Base-by-base conservation (phyloP, 768 basidiomycete genomes). In the Boletus fagicola region DNA sequence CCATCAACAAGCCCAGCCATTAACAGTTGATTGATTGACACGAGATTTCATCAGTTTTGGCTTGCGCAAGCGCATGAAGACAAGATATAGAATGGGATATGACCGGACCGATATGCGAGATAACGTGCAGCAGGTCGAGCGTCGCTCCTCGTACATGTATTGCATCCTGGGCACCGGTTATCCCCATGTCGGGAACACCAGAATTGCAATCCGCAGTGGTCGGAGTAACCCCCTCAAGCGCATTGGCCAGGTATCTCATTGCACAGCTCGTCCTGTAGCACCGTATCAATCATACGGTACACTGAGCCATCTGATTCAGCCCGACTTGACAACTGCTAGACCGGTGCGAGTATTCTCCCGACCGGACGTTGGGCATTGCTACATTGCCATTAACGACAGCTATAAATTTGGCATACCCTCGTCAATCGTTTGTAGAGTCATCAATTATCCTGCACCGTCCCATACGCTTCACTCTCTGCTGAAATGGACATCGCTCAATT, bases 401-500 rank as follows among this genome's bases (percentile, higher is more conserved):
- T 57, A 57, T 57, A 57, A 50, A 57, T 35, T 8, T 16, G 11
- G n/a, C 28, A 13, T 24, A 8, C 18, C 13, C 33, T 42, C 33
- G 28, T 30, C 22, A 12, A 9, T 15, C 9, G 15, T 31, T 15
- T 18, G 16, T 31, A 48, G 35, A 26, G 33, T 35, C 33, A n/a
- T 16, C 15, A 40, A 16, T 28, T 38, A 51, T 38, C n/a, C 53
- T 20, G 11, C 44, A 49, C 35, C 22, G 4, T 26, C 36, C 18
- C 24, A 24, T 24, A 30, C 26, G 16, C 24, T 18, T 38, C 31
- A 35, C 38, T 39, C 18, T 40, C 39, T 42, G 18, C 40, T 38
- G 35, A 39, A 49, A 67, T 65, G 66, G 55, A 67, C 31, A 18
- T 45, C 26, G 24, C 63, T 42, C 58, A 54, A 28, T 67, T 65